A percentile compares a stretch with the other conserved stretches of the same genome.
These are phyloP conservation scores for Elsinoe arachidis DNA, from an alignment of 2,329 filamentous ascomycete genomes.

Conservation along the genomic window DNA sequence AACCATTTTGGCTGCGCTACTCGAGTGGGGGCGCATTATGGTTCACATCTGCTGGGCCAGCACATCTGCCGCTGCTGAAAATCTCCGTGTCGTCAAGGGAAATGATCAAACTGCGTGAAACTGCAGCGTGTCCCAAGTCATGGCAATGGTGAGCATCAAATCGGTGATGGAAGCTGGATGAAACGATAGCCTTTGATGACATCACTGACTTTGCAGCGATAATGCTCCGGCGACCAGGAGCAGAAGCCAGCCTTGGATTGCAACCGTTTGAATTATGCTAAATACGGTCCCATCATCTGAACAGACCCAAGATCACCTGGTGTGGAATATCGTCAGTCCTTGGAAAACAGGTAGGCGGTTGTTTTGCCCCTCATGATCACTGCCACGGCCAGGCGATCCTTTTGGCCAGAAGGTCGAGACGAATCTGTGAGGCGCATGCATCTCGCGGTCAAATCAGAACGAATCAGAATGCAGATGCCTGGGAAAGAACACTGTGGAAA, in stretches of 20 bases:
- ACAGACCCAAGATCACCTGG: too few species aligned
- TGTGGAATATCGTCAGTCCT: neutral
- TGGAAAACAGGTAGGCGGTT: neutral
- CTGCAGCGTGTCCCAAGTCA: neutral
- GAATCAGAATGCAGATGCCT: neutral
- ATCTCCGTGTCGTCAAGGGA: neutral
- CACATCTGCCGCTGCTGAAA: neutral
- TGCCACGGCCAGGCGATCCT: slow-evolving; percentile 1
- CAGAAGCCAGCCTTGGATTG: neutral
- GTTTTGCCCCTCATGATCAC: slow-evolving; percentile 1
- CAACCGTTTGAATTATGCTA: too few species aligned
- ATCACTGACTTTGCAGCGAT: neutral
- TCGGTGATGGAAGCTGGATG: slow-evolving; percentile 5
- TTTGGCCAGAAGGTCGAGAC: neutral
- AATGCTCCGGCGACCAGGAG: neutral
- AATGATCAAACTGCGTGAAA: neutral
- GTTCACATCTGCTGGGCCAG: neutral
- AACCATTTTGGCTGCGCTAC: neutral
- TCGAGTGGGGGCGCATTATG: neutral
- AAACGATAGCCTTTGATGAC: slow-evolving; percentile 6
- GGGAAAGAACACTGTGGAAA: neutral
- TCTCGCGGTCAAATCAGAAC: neutral
- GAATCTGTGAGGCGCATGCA: slow-evolving; percentile 7
- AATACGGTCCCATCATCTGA: too few species aligned
- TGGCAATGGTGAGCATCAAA: neutral